A percentile compares a stretch with the other conserved stretches of the same genome.
Conservation (phyloP, 805 yeast species). For the Candida quercuum region DNA sequence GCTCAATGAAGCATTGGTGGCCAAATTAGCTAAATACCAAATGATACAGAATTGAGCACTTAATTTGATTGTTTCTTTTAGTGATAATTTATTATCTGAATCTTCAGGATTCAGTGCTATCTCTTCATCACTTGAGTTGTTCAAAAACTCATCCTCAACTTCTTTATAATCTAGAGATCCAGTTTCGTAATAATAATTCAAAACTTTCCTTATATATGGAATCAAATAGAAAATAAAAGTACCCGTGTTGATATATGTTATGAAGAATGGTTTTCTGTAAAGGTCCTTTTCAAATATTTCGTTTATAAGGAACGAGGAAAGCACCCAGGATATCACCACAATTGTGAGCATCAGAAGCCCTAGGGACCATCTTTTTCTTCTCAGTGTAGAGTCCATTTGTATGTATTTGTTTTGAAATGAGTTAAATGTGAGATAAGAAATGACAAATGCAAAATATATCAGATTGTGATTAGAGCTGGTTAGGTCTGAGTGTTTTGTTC, state of each 20-base stretch:
- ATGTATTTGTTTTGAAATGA: no score
- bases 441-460: no score
- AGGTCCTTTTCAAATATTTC: constrained; percentile 61
- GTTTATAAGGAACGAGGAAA: constrained; percentile 81
- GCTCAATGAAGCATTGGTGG: constrained; percentile 80
- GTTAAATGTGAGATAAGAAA: no score
- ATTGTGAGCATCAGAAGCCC: constrained; percentile 70
- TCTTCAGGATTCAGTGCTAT: constrained; percentile 14
- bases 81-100: constrained; percentile 27
- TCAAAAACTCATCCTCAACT: constrained; percentile 17
- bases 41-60: constrained; percentile 79
- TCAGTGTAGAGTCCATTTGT: constrained; percentile 5
- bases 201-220: constrained; percentile 39
- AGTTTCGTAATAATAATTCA: constrained; percentile 22
- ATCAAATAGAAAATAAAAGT: constrained; percentile 74
- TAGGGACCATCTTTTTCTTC: constrained; percentile 51
- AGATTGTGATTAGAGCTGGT: no score
- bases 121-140: constrained; percentile 24
- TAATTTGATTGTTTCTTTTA: constrained; percentile 63
- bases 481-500: no score
- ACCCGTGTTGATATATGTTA: constrained; percentile 88
- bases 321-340: constrained; percentile 87
- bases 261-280: constrained; percentile 85
- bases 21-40: constrained; percentile 89
- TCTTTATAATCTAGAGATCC: constrained; percentile 23